Conservation (phyloP, 2,329 filamentous ascomycete species). For the Colletotrichum sp. region DNA sequence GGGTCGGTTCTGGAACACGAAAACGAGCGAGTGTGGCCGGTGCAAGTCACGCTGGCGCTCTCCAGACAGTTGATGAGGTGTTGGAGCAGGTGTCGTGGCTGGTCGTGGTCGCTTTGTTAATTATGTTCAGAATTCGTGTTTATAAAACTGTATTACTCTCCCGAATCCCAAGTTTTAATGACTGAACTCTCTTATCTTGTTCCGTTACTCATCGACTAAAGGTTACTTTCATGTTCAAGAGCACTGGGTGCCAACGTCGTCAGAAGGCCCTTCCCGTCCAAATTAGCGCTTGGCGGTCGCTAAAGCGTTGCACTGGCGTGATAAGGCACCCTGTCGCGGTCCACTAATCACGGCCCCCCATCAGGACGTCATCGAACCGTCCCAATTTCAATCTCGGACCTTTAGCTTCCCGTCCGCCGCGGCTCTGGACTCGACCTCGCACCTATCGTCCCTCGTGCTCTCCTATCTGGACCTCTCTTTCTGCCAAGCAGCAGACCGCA, state of each 20-base stretch:
- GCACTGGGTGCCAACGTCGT: background rate
- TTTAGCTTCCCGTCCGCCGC: constrained; percentile 11
- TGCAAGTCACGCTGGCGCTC: background rate
- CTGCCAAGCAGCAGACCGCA: background rate
- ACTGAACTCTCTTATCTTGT: background rate
- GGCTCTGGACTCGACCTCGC: background rate
- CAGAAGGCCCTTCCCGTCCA: background rate
- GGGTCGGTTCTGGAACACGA: background rate
- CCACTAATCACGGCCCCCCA: constrained; percentile 9
- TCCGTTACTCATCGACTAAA: background rate
- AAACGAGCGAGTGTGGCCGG: constrained; percentile 8
- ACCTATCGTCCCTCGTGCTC: background rate
- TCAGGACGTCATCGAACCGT: constrained; percentile 20
- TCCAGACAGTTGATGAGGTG: background rate
- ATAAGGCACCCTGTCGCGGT: constrained; percentile 7
- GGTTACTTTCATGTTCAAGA: background rate
- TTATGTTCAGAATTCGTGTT: background rate
- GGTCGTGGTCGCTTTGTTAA: background rate
- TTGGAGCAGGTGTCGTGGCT: background rate
- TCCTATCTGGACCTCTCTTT: background rate
- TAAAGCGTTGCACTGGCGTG: background rate
- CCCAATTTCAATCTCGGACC: constrained; percentile 18
- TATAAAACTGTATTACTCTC: background rate
- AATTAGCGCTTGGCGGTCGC: constrained; percentile 12
- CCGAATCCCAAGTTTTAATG: background rate